phyloP scores from a whole-genome alignment of 2,329 filamentous ascomycete genomes.

The Aspergillus aculeatinus region DNA sequence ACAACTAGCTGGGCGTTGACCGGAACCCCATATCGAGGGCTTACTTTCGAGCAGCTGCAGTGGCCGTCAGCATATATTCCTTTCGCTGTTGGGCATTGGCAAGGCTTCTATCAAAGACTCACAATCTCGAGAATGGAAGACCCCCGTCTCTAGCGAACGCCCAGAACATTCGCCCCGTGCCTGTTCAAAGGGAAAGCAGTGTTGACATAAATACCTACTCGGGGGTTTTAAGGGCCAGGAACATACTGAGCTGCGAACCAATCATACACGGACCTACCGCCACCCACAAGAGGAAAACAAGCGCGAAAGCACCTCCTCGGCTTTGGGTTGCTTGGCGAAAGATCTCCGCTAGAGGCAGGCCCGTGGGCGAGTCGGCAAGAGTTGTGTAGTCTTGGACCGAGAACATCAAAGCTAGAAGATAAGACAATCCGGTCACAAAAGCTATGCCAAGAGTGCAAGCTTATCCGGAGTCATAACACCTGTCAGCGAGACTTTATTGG shows the following conservation, averaged over 20 bases:
- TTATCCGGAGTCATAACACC: constrained; percentile 14
- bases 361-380: constrained; percentile 37
- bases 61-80: constrained; percentile 16
- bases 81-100: neutral
- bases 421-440: constrained; percentile 52
- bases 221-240: neutral
- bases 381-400: constrained; percentile 50
- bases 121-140: constrained; percentile 32
- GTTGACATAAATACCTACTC: neutral
- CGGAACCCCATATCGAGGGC: constrained; percentile 43
- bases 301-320: constrained; percentile 50
- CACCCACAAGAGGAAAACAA: constrained; percentile 46
- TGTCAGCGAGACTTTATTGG: neutral
- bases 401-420: constrained; percentile 54
- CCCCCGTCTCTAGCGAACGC: constrained; percentile 57
- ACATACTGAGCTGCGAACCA: constrained; percentile 33
- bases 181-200: constrained; percentile 25
- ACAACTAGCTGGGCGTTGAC: constrained; percentile 58
- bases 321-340: constrained; percentile 59
- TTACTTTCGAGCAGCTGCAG: constrained; percentile 46
- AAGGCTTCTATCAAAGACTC: neutral
- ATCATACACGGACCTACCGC: constrained; percentile 36
- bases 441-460: constrained; percentile 52
- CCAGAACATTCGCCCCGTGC: constrained; percentile 58
- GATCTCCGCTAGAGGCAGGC: constrained; percentile 66